Conservation (phyloP, 1,284 basidiomycete species). For the Malassezia furfur region DNA sequence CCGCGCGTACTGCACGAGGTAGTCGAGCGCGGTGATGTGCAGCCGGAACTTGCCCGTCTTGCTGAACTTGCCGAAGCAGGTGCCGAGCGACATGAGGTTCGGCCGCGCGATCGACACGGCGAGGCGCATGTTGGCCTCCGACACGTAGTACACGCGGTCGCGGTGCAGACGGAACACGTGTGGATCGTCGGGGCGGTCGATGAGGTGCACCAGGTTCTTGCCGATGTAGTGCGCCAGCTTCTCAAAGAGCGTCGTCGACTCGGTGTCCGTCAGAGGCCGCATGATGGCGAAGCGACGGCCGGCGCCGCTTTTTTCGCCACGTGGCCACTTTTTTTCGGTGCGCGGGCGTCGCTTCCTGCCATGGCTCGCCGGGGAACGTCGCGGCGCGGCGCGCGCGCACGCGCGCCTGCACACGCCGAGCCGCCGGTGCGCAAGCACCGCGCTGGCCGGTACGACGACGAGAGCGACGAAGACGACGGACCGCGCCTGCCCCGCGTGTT, state of each 20-base stretch:
- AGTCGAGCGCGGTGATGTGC: constrained; percentile 85
- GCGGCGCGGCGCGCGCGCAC: background rate
- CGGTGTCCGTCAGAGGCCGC: constrained; percentile 48
- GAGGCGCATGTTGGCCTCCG: constrained; percentile 63
- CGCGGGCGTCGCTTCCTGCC: background rate
- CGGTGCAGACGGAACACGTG: constrained; percentile 49
- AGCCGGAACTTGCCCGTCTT: constrained; percentile 97
- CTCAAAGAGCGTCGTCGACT: constrained; percentile 61
- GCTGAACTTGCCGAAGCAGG: constrained; percentile 95
- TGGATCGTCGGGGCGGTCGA: constrained; percentile 42
- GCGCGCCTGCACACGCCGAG: background rate
- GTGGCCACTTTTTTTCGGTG: background rate
- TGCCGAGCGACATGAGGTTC: constrained; percentile 85
- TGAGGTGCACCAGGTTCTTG: constrained; percentile 67
- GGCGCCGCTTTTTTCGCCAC: constrained; percentile 1
- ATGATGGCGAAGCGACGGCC: constrained; percentile 39
- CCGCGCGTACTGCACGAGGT: constrained; percentile 90
- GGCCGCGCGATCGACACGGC: constrained; percentile 83
- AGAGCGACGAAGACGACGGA: background rate
- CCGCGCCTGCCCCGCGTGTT: constrained; percentile 27
- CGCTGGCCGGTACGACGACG: background rate
- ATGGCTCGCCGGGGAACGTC: background rate
- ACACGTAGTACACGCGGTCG: constrained; percentile 45
- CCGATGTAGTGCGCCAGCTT: constrained; percentile 88
- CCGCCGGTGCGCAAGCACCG: too few species aligned